Evolutionary conservation across 169 alveolate species (phyloP), one percentile per base, ranked within the genome.

Genomic region (Amoebophrya sp.): DNA sequence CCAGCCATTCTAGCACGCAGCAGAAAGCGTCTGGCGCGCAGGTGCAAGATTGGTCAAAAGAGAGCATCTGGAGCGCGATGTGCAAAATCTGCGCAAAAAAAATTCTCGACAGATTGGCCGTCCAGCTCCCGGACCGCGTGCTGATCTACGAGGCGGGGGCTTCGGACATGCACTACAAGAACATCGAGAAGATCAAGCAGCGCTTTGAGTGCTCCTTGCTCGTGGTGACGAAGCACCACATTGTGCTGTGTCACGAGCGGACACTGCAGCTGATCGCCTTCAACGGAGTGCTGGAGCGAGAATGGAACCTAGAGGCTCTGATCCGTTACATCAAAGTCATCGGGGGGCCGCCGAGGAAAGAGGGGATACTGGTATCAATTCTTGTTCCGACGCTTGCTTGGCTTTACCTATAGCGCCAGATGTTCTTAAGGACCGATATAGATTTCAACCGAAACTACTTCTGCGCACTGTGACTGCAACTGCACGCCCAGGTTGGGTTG

Each of bases 311-410:
- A 45, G 97, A 96, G 45, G 93, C 98, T 18, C 93, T 92, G 90
- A 94, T 97, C 91, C 95, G 95, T 4, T 93, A 91, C 88, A 93
- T 97, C 13, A 93, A 96, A 88, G 96, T 95, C 39, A 92, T 95
- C 39, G 98, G 98, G 39, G 99, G 99, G 4, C 96, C 96, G 0
- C 96, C 97, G n/a, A 95, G 96, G 91, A 94, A 95, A 78, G 99
- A 97, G 94, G 96, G 97, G 41, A 89, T 96, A 88, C 91, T 96
- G 4, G 96, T 42, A 42, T 42, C n/a, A n/a, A n/a, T n/a, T n/a
- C n/a, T n/a, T n/a, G n/a, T n/a, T n/a, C n/a, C n/a, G n/a, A n/a
- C n/a, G n/a, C n/a, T n/a, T n/a, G n/a, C n/a, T n/a, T n/a, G n/a
- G n/a, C n/a, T n/a, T n/a, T n/a, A n/a, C n/a, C n/a, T n/a, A n/a